Base-by-base conservation (phyloP, 2,329 filamentous ascomycete species). In the Penicillium brasilianum region DNA sequence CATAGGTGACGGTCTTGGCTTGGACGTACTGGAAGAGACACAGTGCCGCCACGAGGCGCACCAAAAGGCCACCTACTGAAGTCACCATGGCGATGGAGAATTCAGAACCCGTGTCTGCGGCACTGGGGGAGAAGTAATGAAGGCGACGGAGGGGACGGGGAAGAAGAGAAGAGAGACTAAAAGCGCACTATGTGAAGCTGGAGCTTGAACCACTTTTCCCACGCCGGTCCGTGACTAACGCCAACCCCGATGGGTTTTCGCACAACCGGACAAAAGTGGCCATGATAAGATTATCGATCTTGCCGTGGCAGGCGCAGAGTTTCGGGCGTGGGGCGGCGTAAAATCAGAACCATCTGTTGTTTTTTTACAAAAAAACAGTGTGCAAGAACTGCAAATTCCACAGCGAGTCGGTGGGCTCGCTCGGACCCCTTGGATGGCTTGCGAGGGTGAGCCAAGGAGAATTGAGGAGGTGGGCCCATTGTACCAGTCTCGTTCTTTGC, bases 1-100 rank as follows among this genome's bases (percentile, higher is more conserved):
- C 76, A 62, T 82, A 81, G 25, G 75, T 80, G 20, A 66, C 58
- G 6, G 64, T 66, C 58, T 66, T 66, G 18, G 64, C 64, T 25
- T 66, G 65, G 34, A 57, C 50, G 46, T n/a, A 57, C 22, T 64
- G 61, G 14, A 66, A 41, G n/a, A 63, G 7, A 36, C 55, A 59
- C 18, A 59, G 43, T 16, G 59, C 41, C 34, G 60, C 51, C 39
- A 57, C 46, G 30, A 65, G 32, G 32, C 56, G 52, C n/a, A 57
- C 32, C 18, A 66, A 20, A 32, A 63, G 22, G 48, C 54, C 51
- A 48, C 16, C 52, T 39, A 58, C 32, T 48, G 48, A 53, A 60
- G 49, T 57, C 61, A 60, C 58, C 64, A 70, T 61, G 53, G 54
- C 52, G 48, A 58, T 11, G 28, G 34, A 11, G 32, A 44, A 9